Conservation (phyloP, 495 filamentous ascomycete genomes). For the Penicillium antarcticum region DNA sequence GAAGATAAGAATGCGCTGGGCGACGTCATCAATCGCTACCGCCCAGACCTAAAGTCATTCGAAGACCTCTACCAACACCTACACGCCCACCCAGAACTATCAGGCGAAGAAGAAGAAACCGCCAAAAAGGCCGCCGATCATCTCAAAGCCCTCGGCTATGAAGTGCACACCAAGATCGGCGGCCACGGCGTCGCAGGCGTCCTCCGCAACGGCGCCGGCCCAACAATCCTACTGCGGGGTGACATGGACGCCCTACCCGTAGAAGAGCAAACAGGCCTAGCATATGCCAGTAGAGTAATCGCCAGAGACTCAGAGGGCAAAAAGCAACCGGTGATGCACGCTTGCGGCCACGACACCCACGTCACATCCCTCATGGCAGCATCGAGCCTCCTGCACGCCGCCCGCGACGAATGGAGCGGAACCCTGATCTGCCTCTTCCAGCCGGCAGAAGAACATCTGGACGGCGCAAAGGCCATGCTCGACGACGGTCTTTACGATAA, state of each 20-base stretch:
- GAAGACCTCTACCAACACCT: constrained; percentile 46
- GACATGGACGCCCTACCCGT: constrained; percentile 64
- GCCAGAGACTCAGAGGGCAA: constrained; percentile 42
- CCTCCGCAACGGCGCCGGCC: constrained; percentile 53
- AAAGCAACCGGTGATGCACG: constrained; percentile 59
- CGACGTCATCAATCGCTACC: constrained; percentile 11
- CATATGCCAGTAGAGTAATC: constrained; percentile 49
- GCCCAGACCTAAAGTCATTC: constrained; percentile 34
- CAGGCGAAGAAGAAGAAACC: constrained; percentile 45
- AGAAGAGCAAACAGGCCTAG: constrained; percentile 51
- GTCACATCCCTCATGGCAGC: constrained; percentile 50
- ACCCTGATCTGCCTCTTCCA: constrained; percentile 60
- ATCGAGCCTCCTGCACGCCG: constrained; percentile 39
- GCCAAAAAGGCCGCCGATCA: constrained; percentile 37
- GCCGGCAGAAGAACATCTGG: constrained; percentile 55
- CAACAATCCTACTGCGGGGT: constrained; percentile 53
- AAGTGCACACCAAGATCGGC: constrained; percentile 49
- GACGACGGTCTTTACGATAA: constrained; percentile 57
- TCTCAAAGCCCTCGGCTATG: constrained; percentile 37
- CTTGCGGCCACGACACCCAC: constrained; percentile 67
- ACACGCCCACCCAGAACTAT: constrained; percentile 51
- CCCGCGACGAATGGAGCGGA: constrained; percentile 48
- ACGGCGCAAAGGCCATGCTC: constrained; percentile 58
- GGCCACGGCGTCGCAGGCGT: constrained; percentile 55
- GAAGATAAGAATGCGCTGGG: not conserved